Percentiles rank a stretch among this genome's conserved stretches.
phyloP scores from a whole-genome alignment of 139 green algal species.

The Limnomonas spitsbergensis region DNA sequence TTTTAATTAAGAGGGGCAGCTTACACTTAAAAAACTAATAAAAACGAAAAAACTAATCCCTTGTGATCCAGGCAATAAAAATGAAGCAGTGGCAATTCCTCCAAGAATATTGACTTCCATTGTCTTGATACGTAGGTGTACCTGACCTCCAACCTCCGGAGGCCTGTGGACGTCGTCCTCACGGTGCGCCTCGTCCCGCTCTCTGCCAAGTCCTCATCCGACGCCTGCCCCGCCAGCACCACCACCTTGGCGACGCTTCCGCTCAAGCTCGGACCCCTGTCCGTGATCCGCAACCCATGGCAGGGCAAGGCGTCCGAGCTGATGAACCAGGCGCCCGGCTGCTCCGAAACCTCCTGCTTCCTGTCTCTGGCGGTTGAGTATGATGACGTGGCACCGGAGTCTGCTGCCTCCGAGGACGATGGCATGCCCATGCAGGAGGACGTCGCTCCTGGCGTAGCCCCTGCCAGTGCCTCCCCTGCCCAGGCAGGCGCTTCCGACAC shows the following conservation, averaged over 20 bases:
- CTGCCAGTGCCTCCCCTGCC: no score
- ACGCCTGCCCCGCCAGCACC: neutral
- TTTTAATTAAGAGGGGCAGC: no score
- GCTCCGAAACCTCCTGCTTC: neutral
- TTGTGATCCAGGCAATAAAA: no score
- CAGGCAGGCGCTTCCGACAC: no score
- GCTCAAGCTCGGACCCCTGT: neutral
- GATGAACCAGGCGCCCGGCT: neutral
- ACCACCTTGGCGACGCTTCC: neutral
- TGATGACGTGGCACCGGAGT: neutral
- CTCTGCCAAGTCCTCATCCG: neutral
- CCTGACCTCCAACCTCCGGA: conserved; percentile 7
- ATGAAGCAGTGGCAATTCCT: no score
- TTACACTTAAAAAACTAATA: no score
- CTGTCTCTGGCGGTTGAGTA: neutral
- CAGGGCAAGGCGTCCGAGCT: neutral
- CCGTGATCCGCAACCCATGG: neutral
- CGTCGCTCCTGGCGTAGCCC: no score
- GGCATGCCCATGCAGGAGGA: no score
- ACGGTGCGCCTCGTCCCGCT: neutral
- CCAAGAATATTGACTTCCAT: no score
- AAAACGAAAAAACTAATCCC: no score
- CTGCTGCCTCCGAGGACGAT: no score
- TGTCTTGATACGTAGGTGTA: conserved; percentile 10
- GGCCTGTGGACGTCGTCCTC: neutral